A percentile compares a stretch with the other conserved stretches of the same genome.
These are phyloP conservation scores for Stropharia rugosoannulata DNA, from an alignment of 768 basidiomycete genomes.

Conservation along the genomic window DNA sequence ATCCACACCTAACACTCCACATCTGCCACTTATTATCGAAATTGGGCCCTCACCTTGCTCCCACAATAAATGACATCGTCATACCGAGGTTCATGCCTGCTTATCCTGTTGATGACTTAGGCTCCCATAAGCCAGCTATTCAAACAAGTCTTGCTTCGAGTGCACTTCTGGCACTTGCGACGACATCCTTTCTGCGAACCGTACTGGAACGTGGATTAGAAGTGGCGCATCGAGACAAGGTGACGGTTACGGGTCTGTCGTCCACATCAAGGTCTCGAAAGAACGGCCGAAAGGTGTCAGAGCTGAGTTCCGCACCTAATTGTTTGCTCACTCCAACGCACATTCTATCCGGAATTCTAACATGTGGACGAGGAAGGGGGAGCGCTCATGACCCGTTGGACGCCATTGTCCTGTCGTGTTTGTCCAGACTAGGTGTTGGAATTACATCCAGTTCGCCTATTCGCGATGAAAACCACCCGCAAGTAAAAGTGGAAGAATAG, in stretches of 20 bases:
- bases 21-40: conserved; percentile 21
- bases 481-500: conserved; percentile 21
- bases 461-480: conserved; percentile 11
- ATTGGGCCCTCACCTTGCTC: conserved; percentile 13
- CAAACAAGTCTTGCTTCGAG: conserved; percentile 36
- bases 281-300: conserved; percentile 14
- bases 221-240: conserved; percentile 32
- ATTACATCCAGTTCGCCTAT: conserved; percentile 3
- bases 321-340: conserved; percentile 42
- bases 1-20: conserved; percentile 32
- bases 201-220: conserved; percentile 38
- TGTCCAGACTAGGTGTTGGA: conserved; percentile 28
- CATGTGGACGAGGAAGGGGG: conserved; percentile 22
- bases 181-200: conserved; percentile 31
- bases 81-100: background rate
- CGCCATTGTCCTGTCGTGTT: conserved; percentile 25
- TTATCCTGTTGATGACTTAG: conserved; percentile 30
- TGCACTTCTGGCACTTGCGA: conserved; percentile 36
- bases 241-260: conserved; percentile 12
- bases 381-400: conserved; percentile 13
- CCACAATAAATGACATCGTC: conserved; percentile 5
- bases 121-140: conserved; percentile 24
- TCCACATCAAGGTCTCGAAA: background rate
- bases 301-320: conserved; percentile 5
- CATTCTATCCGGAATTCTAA: conserved; percentile 39